Evolutionary conservation across 2,329 filamentous ascomycete species (phyloP).

Genomic region (Arthrobotrys pseudoclavata): DNA sequence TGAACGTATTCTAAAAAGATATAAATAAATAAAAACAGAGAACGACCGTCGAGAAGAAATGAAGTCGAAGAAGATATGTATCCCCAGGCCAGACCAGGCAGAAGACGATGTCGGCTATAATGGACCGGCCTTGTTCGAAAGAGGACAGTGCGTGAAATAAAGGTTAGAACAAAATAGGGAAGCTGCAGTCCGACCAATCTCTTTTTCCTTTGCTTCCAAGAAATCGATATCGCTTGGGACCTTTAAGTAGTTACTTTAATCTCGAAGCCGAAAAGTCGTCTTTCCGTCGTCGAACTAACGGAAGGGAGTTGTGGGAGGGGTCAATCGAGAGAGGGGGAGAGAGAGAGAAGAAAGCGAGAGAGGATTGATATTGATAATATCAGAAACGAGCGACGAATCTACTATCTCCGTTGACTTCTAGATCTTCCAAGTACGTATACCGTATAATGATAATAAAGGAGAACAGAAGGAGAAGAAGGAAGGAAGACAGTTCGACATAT

Average conservation of each 20-base stretch:
- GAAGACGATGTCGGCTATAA: slow-evolving; percentile 44
- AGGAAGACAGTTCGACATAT: neutral
- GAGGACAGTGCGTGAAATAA: slow-evolving; percentile 55
- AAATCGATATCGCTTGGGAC: neutral
- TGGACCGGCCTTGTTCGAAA: slow-evolving; percentile 43
- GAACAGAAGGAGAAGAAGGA: neutral
- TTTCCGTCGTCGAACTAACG: slow-evolving; percentile 1
- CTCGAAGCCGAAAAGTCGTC: too few relatives aligned
- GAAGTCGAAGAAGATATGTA: neutral
- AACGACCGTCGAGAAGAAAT: neutral
- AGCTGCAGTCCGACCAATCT: slow-evolving; percentile 14
- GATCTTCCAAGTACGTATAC: too few relatives aligned
- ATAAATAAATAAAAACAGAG: too few relatives aligned
- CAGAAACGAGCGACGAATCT: slow-evolving; percentile 27
- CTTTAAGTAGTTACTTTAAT: neutral
- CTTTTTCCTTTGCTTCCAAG: neutral
- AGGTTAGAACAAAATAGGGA: slow-evolving; percentile 28
- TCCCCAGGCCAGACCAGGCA: slow-evolving; percentile 10
- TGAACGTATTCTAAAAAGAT: too few relatives aligned
- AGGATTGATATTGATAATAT: slow-evolving; percentile 12
- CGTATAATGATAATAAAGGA: neutral
- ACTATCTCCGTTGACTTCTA: neutral
- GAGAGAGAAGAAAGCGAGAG: slow-evolving; percentile 2
- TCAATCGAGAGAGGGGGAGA: neutral
- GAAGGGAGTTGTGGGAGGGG: slow-evolving; percentile 5